Base-by-base conservation (phyloP, 805 yeast species). In the Ogataea zsoltii region DNA sequence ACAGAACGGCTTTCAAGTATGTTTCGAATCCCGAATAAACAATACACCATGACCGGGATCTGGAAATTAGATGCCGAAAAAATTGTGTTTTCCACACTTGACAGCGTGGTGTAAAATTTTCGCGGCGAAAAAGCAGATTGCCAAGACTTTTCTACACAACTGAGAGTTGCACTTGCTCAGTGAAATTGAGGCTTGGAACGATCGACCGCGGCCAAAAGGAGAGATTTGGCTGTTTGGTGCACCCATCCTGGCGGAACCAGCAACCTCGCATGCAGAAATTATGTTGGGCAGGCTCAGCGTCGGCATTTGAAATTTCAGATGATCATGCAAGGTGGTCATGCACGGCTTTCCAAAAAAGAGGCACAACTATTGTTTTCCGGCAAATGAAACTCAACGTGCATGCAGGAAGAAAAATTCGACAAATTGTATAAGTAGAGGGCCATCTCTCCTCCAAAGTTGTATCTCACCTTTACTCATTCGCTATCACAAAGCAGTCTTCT, bases 261-360 rank as follows among this genome's bases (percentile, higher is more conserved):
- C n/a, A n/a, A n/a, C n/a, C n/a, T 11, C 25, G 9, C 25, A 21
- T 21, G 23, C 32, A 37, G n/a, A 14, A 14, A 23, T 11, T n/a
- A 18, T 14, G 9, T 26, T 19, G 16, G 14, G 19, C 12, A 25
- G 32, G 40, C 40, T 37, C 25, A 26, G 40, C 31, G 10, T 26
- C 40, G 40, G 40, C 32, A 37, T 37, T 37, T 28, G 40, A 37
- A 37, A 37, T 13, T 15, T 28, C 18, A 28, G 6, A 14, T 17
- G 15, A 37, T 26, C 16, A 28, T 28, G 40, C 32, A 17, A 6
- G 31, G 5, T 7, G 11, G 15, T 25, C 25, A 37, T 28, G 31
- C 40, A 37, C 28, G 23, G 14, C 13, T 6, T 14, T 26, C 16
- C 38, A 7, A 23, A n/a, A 36, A 37, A 28, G 21, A 26, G 40